Evolutionary conservation across 805 yeast genomes (phyloP), one percentile per base, ranked within the genome.

Genomic region (Metschnikowia cerradonensis): DNA sequence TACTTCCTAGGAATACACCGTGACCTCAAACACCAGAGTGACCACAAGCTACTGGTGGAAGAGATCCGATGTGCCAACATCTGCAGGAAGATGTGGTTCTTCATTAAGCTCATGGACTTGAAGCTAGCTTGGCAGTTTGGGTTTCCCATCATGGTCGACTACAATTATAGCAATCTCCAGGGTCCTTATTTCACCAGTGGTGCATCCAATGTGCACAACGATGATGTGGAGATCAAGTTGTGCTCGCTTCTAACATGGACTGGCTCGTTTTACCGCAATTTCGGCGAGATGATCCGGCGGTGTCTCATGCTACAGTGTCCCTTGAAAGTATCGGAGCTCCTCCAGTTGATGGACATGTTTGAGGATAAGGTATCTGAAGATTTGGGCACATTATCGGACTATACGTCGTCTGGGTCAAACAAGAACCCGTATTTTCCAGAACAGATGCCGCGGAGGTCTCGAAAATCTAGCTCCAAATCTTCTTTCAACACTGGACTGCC

Each of bases 301-400:
- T 69, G 78, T 3, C 63, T 80, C 41, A 68, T 76, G 55, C 67
- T 82, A 23, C 68, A 66, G 11, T 63, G 65, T 1, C 61, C 66
- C 6, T 67, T 78, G 14, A 65, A 68, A 0, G 58, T 82, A 42
- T 57, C 61, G 8, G 71, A 67, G 2, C 53, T 83, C 3, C 55
- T 76, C 32, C 54, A 59, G 1, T 43, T 50, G 36, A 33, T 52
- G 41, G 45, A 39, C 15, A 38, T 39, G 26, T 32, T 52, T 36
- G 55, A 49, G 36, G 34, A 19, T 6, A 47, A 46, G 30, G 50
- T 49, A 6, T 17, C 31, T 7, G 39, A 33, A 10, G 45, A 46
- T 32, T 42, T 52, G 45, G 55, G 55, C 13, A 26, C 35, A 10
- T 35, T 44, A 10, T 23, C 47, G 7, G 41, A 44, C 19, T 44